Evolutionary conservation across 345 rosid species (phyloP), one percentile per base, ranked within the genome.

Genomic region (Cardamine chenopodiifolia): DNA sequence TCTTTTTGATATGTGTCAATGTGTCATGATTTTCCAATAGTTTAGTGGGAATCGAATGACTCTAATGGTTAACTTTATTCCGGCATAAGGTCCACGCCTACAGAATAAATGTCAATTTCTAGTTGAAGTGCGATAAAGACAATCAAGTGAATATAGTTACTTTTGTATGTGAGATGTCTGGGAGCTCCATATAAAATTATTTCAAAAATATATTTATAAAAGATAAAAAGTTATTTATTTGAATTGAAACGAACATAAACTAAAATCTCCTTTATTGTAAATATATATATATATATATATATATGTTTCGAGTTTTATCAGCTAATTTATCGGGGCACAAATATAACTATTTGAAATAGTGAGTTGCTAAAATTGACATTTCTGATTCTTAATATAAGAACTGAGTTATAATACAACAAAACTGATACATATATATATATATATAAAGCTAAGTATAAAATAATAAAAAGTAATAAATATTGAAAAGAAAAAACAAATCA

Each of bases 1-100:
- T 35, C 10, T 48, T 17, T 40, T 40, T 8, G 28, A 68, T 37
- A 67, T 11, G 15, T 52, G 35, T 20, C 35, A 10, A 50, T 14
- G 13, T 66, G 34, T 15, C 40, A 12, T 28, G 11, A 39, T 35
- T 50, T 47, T 9, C 15, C 34, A 34, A 52, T 15, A 22, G 13
- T 4, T 39, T 54, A 55, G 72, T 55, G 72, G 63, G 53, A 53
- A 37, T 37, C 62, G 50, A 68, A 23, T 44, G 37, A 19, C 14
- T 26, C 19, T 64, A 28, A 28, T 64, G 26, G 55, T 64, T 56
- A 1, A 8, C 14, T 25, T 62, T 40, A 47, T 48, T 15, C 26
- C 17, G 42, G 40, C 11, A 22, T 32, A 66, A 47, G 26, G 55
- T 28, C n/a, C 7, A 63, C 5, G 4, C 9, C 37, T 28, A 63